phyloP scores from a whole-genome alignment of 2,329 filamentous ascomycete genomes.

The Ceratocystiopsis sp. region DNA sequence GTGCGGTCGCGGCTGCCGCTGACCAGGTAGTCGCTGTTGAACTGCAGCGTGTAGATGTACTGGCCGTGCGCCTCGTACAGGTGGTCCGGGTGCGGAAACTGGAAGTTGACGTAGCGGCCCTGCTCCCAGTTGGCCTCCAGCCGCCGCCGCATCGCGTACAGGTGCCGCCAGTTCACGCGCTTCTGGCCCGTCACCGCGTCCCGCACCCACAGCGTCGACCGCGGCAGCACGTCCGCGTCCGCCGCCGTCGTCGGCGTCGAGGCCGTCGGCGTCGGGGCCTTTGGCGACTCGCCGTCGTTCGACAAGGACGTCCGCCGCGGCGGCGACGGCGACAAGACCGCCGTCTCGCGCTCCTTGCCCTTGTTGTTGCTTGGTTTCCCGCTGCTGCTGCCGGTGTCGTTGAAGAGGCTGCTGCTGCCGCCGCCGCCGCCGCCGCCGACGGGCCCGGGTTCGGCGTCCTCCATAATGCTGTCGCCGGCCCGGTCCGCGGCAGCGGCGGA shows the following conservation, averaged over 20 bases:
- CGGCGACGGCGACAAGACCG: neutral
- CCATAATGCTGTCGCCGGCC: neutral
- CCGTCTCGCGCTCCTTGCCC: constrained; percentile 9
- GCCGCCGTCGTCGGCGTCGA: neutral
- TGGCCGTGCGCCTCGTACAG: constrained; percentile 73
- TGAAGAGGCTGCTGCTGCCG: no score
- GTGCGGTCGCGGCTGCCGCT: constrained; percentile 84
- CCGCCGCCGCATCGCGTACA: constrained; percentile 73
- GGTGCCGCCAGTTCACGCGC: constrained; percentile 77
- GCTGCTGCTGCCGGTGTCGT: no score
- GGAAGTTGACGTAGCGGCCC: constrained; percentile 70
- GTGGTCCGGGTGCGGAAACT: constrained; percentile 69
- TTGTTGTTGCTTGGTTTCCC: constrained; percentile 2
- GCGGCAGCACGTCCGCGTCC: constrained; percentile 15
- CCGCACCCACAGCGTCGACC: constrained; percentile 33
- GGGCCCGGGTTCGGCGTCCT: constrained; percentile 12
- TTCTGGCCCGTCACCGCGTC: constrained; percentile 30
- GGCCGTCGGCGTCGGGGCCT: constrained; percentile 9
- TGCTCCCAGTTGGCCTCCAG: constrained; percentile 86
- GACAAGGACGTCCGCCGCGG: neutral
- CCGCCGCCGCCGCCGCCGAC: no score
- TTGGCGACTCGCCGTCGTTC: constrained; percentile 16
- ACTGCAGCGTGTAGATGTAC: constrained; percentile 92
- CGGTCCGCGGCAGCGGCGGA: neutral
- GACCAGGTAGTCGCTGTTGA: constrained; percentile 68